Base-by-base conservation (phyloP, 805 yeast genomes). In the Saturnispora mendoncae region DNA sequence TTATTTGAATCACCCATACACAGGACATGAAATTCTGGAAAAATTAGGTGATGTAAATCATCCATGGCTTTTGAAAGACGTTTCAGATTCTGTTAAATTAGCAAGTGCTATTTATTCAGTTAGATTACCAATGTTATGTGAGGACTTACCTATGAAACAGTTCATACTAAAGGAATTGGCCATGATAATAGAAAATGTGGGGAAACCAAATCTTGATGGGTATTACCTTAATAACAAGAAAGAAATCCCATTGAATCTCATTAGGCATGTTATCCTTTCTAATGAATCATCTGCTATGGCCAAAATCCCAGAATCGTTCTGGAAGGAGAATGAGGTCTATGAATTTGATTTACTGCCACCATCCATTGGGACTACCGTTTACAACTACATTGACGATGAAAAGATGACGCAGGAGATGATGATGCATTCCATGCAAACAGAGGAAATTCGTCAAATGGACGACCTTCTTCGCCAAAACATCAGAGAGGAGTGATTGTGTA, bases 321-420 rank as follows among this genome's bases (percentile, higher is more conserved):
- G 86, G 83, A 69, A 71, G 2, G 55, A 71, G 20, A 68, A 78
- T 41, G 80, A 80, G 42, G 68, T 78, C 13, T 76, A 65, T 52
- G 94, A 83, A 49, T 83, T 72, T 53, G 94, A 83, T 57, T 71
- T 80, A 2, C 56, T 83, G 18, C 88, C 94, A 2, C 92, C 94
- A 1, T 51, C 51, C 15, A 58, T 61, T 6, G 75, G 78, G 17
- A 70, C 64, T 2, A 55, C 57, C n/a, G 55, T 71, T 27, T 53
- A 63, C 20, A 65, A 69, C 44, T 66, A 67, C 49, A 67, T 73
- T 14, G 74, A 73, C 50, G 72, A 68, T 36, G 65, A 67, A 30
- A 50, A 68, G 17, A 62, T 73, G 36, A 68, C 71, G 2, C 60
- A 68, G 4, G 67, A 69, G 4, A 56, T 72, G 38, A 45, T 57